Percentiles rank a stretch among this genome's conserved stretches.
phyloP scores from a whole-genome alignment of 495 filamentous ascomycete species.

The Penicillium goetzii region DNA sequence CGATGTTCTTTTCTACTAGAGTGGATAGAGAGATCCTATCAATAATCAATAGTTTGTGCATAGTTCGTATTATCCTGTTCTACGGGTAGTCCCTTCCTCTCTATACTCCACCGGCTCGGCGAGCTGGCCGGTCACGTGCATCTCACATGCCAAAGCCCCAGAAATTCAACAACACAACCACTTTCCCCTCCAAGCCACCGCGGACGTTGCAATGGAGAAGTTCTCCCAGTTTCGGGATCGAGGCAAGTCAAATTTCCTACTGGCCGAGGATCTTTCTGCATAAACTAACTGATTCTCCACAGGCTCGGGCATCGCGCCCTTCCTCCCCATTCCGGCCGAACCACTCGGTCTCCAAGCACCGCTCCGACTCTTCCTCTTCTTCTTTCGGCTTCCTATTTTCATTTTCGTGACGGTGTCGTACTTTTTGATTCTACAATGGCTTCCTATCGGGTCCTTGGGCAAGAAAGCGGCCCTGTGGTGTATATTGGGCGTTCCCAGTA shows the following conservation, averaged over 20 bases:
- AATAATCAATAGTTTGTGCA: too few species aligned
- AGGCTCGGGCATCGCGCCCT: constrained; percentile 97
- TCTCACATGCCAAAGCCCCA: constrained; percentile 25
- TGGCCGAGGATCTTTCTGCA: not conserved
- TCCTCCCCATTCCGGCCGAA: constrained; percentile 75
- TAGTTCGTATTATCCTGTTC: not conserved
- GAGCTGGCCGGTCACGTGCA: constrained; percentile 18
- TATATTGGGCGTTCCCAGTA: constrained; percentile 80
- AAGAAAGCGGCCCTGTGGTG: constrained; percentile 88
- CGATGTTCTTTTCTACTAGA: too few species aligned
- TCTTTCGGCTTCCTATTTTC: constrained; percentile 79
- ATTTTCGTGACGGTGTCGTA: constrained; percentile 67
- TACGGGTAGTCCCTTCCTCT: not conserved
- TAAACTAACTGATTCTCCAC: constrained; percentile 15
- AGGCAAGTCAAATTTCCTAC: constrained; percentile 55
- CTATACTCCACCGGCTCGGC: not conserved
- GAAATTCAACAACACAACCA: constrained; percentile 7
- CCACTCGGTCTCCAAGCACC: constrained; percentile 62
- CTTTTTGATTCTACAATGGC: constrained; percentile 81
- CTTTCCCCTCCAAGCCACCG: not conserved
- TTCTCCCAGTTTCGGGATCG: constrained; percentile 94
- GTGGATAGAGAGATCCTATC: not conserved
- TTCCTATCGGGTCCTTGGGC: constrained; percentile 76
- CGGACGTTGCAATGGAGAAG: constrained; percentile 76
- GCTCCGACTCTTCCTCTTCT: constrained; percentile 71